Conservation (phyloP, 2,329 filamentous ascomycete species). For the Pyricularia sp. region DNA sequence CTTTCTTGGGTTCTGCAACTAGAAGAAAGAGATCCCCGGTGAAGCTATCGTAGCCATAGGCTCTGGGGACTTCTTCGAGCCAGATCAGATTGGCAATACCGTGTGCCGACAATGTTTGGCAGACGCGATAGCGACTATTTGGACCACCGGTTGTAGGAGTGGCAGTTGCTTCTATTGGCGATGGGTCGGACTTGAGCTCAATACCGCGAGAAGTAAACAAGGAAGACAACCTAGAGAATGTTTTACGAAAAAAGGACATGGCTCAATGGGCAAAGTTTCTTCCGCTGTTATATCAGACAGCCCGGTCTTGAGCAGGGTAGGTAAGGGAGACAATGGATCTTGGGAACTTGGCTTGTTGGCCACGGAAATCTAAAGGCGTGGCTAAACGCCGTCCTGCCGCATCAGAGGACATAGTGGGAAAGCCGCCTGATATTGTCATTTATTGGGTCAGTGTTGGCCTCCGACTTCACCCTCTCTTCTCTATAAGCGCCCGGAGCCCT, state of each 20-base stretch:
- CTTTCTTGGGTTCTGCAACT: not conserved
- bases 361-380: too few relatives aligned
- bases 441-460: too few relatives aligned
- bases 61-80: not conserved
- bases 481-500: too few relatives aligned
- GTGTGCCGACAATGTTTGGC: not conserved
- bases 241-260: not conserved
- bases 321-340: too few relatives aligned
- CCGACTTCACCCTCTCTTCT: too few relatives aligned
- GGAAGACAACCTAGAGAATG: not conserved
- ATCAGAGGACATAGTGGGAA: too few relatives aligned
- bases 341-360: too few relatives aligned
- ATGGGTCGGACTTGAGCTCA: not conserved
- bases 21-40: not conserved
- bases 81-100: not conserved
- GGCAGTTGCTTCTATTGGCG: not conserved
- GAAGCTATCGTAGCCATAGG: not conserved
- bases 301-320: too few relatives aligned
- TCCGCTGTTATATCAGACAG: too few relatives aligned
- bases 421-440: too few relatives aligned
- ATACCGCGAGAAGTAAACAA: not conserved
- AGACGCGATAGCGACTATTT: not conserved
- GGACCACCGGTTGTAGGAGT: not conserved
- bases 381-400: too few relatives aligned
- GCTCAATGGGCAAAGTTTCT: not conserved